A percentile compares a stretch with the other conserved stretches of the same genome.
These are phyloP conservation scores for Dryadomyces quercus-mongolicae DNA, from an alignment of 2,329 filamentous ascomycete genomes.

Conservation along the genomic window DNA sequence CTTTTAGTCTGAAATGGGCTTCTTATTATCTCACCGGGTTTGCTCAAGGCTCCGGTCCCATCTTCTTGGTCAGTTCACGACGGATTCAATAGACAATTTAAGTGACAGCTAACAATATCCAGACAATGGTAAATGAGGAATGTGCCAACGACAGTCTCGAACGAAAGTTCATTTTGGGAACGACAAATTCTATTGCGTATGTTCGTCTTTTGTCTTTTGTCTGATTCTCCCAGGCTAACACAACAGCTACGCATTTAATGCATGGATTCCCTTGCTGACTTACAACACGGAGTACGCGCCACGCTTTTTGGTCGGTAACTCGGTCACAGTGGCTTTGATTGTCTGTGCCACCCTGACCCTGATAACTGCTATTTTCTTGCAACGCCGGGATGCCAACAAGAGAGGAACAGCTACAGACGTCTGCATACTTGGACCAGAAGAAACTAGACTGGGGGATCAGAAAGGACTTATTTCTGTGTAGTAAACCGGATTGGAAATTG, in stretches of 20 bases:
- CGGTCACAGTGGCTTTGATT: neutral
- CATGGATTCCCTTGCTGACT: neutral
- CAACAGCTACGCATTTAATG: too few relatives aligned
- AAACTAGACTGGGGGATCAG: too few relatives aligned
- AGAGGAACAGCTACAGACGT: too few relatives aligned
- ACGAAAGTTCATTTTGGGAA: constrained; percentile 1
- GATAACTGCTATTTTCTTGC: neutral
- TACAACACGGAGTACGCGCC: constrained; percentile 1
- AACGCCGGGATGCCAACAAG: neutral
- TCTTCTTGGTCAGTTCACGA: neutral
- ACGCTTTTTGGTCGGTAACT: neutral
- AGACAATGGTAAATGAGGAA: constrained; percentile 2
- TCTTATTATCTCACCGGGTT: constrained; percentile 1
- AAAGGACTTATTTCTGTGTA: too few relatives aligned
- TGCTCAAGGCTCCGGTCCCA: neutral
- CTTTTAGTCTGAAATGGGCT: constrained; percentile 1
- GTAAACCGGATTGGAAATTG: too few relatives aligned
- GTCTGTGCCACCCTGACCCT: neutral
- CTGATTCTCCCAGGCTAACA: too few relatives aligned
- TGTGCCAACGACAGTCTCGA: constrained; percentile 1
- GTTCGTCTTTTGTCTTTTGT: too few relatives aligned
- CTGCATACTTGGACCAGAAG: too few relatives aligned
- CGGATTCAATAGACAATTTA: neutral
- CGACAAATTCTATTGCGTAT: constrained; percentile 1
- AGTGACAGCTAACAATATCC: neutral